A percentile compares a stretch with the other conserved stretches of the same genome.
Conservation (phyloP, 257 asterid genomes). For the Lithospermum erythrorhizon region DNA sequence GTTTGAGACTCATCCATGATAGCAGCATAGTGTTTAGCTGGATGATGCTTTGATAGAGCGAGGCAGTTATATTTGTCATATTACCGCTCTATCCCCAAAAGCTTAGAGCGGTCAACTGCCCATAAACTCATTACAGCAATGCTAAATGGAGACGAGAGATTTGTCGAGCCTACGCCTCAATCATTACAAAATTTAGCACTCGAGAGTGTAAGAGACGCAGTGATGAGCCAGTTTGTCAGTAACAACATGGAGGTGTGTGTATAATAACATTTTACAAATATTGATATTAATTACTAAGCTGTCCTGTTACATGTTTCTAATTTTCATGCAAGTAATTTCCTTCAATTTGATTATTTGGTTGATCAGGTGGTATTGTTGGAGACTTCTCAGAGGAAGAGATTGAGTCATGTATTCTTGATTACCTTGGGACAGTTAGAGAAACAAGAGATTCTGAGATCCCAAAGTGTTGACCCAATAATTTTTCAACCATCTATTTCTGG, state of each 20-base stretch:
- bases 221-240: slow-evolving; percentile 84
- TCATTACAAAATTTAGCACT: slow-evolving; percentile 70
- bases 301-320: too few relatives aligned
- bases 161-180: slow-evolving; percentile 93
- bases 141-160: slow-evolving; percentile 96
- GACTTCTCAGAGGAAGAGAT: slow-evolving; percentile 95
- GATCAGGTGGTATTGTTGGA: slow-evolving; percentile 91
- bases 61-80: slow-evolving; percentile 87
- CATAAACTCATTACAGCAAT: slow-evolving; percentile 97
- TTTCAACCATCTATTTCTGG: slow-evolving; percentile 57
- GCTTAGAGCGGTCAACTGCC: slow-evolving; percentile 98
- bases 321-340: slow-evolving; percentile 7
- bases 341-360: slow-evolving; percentile 14
- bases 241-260: slow-evolving; percentile 92
- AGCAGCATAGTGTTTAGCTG: slow-evolving; percentile 98
- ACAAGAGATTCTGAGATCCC: slow-evolving; percentile 61
- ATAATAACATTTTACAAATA: slow-evolving; percentile 1
- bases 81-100: slow-evolving; percentile 91
- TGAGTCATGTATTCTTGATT: slow-evolving; percentile 88
- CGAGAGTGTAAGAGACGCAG: slow-evolving; percentile 81
- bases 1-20: slow-evolving; percentile 8
- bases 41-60: slow-evolving; percentile 98
- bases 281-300: slow-evolving; percentile 3
- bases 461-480: slow-evolving; percentile 51
- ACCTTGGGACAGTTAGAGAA: slow-evolving; percentile 76